phyloP scores from a whole-genome alignment of 2,329 filamentous ascomycete genomes.

The Monilinia polystroma region DNA sequence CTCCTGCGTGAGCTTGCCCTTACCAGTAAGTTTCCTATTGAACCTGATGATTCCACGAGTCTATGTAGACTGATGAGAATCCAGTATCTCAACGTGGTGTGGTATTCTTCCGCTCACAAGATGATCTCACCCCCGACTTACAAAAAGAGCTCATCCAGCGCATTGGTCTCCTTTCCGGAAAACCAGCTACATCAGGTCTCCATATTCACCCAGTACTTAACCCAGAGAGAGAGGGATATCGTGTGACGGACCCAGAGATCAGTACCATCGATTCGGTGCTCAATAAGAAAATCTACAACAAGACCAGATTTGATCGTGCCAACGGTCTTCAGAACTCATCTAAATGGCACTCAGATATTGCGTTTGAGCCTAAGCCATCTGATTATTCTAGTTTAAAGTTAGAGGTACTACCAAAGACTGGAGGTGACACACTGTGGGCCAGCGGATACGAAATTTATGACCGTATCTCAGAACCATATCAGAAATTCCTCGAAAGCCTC shows the following conservation, averaged over 20 bases:
- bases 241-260: slow-evolving; percentile 56
- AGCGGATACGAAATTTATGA: slow-evolving; percentile 68
- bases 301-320: slow-evolving; percentile 19
- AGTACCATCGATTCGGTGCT: slow-evolving; percentile 61
- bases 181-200: slow-evolving; percentile 54
- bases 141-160: slow-evolving; percentile 64
- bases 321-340: slow-evolving; percentile 46
- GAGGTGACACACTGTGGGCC: slow-evolving; percentile 63
- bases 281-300: slow-evolving; percentile 50
- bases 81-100: slow-evolving; percentile 67
- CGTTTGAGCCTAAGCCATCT: slow-evolving; percentile 61
- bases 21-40: slow-evolving; percentile 38
- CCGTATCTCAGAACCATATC: slow-evolving; percentile 55
- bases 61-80: neutral
- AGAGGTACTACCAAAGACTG: slow-evolving; percentile 54
- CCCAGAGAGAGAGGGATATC: slow-evolving; percentile 48
- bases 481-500: slow-evolving; percentile 57
- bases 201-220: slow-evolving; percentile 62
- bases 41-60: neutral
- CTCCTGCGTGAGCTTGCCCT: slow-evolving; percentile 52
- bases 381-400: slow-evolving; percentile 63
- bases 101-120: slow-evolving; percentile 67
- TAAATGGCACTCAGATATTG: slow-evolving; percentile 62
- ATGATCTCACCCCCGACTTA: slow-evolving; percentile 58
- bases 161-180: slow-evolving; percentile 57